phyloP scores from a whole-genome alignment of 2,329 filamentous ascomycete genomes.

The Claviceps maximensis region DNA sequence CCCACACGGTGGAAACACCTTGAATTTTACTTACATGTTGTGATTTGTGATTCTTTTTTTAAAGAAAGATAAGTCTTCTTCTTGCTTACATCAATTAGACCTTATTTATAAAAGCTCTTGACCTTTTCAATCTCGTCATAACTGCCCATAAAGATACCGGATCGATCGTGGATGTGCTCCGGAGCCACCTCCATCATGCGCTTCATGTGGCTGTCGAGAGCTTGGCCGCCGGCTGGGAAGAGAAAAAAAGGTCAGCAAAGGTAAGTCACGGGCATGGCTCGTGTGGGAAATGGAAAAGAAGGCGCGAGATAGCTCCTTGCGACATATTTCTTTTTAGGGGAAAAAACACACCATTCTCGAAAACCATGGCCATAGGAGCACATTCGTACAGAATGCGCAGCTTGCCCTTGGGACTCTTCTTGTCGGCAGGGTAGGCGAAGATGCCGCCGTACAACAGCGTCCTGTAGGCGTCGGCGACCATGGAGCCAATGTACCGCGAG shows the following conservation, averaged over 20 bases:
- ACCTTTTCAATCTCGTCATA: constrained; percentile 94
- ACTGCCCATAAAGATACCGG: constrained; percentile 92
- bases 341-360: constrained; percentile 73
- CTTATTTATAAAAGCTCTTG: constrained; percentile 58
- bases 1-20: no score
- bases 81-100: neutral
- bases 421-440: constrained; percentile 94
- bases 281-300: neutral
- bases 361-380: constrained; percentile 93
- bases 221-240: constrained; percentile 68
- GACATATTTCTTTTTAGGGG: no score
- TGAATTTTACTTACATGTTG: no score
- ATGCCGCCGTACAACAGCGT: constrained; percentile 92
- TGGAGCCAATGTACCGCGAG: constrained; percentile 87
- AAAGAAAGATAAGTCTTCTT: no score
- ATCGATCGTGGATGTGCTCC: constrained; percentile 86
- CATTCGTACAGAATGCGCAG: constrained; percentile 96
- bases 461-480: constrained; percentile 97
- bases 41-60: no score
- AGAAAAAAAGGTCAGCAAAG: neutral
- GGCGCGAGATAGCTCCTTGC: no score
- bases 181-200: constrained; percentile 83
- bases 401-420: constrained; percentile 98
- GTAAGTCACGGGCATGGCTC: no score
- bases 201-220: constrained; percentile 80